phyloP scores from a whole-genome alignment of 306 rosid genomes.

The Mimosa bimucronata region DNA sequence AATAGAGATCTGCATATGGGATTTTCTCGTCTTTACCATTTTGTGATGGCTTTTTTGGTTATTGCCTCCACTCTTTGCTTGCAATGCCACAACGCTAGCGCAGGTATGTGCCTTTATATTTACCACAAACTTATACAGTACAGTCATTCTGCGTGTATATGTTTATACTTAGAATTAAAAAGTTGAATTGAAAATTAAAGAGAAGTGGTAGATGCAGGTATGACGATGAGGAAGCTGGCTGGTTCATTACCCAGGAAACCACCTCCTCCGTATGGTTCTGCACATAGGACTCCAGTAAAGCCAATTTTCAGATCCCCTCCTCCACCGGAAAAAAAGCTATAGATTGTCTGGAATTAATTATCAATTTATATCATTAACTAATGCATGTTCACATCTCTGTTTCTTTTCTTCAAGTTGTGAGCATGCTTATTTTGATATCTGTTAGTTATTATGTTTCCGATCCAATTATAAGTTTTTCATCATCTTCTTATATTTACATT shows the following conservation, averaged over 20 bases:
- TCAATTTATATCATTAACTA: no score
- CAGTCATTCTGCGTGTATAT: no score
- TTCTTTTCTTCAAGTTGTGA: neutral
- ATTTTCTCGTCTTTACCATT: neutral
- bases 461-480: neutral
- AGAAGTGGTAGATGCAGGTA: neutral
- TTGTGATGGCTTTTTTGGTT: neutral
- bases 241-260: neutral
- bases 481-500: neutral
- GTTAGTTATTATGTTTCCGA: no score
- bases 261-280: neutral
- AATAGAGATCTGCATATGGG: neutral
- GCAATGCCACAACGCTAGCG: neutral
- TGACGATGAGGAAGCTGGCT: neutral
- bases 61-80: neutral
- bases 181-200: neutral
- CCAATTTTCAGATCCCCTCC: neutral
- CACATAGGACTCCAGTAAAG: neutral
- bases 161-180: no score
- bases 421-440: no score
- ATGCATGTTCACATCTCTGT: neutral
- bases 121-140: neutral
- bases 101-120: neutral
- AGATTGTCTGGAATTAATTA: neutral
- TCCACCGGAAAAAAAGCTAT: neutral